phyloP scores from a whole-genome alignment of 2,329 filamentous ascomycete genomes.

The Exophiala sp. region DNA sequence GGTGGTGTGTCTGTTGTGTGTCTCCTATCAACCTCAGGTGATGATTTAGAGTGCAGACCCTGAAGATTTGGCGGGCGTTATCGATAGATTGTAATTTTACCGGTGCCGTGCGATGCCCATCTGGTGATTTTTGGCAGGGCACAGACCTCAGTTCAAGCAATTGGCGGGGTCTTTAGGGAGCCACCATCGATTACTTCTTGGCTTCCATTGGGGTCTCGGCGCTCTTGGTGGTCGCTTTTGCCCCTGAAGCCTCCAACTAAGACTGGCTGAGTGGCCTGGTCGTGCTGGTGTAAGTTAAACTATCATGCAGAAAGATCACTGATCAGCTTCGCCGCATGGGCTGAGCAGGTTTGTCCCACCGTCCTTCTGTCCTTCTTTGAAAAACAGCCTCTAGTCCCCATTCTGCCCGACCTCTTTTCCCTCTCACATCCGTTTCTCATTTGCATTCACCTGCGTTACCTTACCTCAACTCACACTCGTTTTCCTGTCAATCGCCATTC shows the following conservation, averaged over 20 bases:
- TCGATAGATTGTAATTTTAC: constrained; percentile 17
- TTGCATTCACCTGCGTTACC: no score
- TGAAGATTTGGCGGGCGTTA: not conserved
- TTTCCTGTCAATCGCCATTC: no score
- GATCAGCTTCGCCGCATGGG: not conserved
- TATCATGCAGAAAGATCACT: not conserved
- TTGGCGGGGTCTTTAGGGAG: not conserved
- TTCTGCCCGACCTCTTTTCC: not conserved
- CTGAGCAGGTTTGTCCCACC: not conserved
- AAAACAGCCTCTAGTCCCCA: not conserved
- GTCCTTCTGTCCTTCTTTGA: not conserved
- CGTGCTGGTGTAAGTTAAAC: no score
- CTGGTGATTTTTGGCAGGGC: constrained; percentile 2
- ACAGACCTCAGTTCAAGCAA: not conserved
- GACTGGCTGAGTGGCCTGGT: no score
- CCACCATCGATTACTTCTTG: not conserved
- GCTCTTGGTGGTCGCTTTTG: not conserved
- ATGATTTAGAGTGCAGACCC: not conserved
- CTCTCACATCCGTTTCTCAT: not conserved
- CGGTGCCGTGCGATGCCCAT: not conserved
- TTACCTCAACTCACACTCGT: no score
- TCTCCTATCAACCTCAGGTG: constrained; percentile 2
- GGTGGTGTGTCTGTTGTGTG: not conserved
- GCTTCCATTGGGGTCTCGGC: constrained; percentile 3
- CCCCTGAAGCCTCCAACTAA: constrained; percentile 1